Percentiles rank a stretch among this genome's conserved stretches.
Conservation (phyloP, 345 rosid species). For the Luvunga scandens region DNA sequence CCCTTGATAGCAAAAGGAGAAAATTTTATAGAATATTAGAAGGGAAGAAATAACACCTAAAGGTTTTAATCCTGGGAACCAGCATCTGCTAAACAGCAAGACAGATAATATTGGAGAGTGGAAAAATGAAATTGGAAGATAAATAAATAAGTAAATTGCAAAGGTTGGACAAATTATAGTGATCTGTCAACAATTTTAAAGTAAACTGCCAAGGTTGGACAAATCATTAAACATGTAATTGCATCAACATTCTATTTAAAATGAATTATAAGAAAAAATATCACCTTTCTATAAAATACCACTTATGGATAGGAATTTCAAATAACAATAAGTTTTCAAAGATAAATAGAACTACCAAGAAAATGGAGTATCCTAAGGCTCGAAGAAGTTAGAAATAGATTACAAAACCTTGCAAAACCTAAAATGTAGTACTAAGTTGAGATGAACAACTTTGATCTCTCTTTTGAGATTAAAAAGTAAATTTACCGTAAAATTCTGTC, state of each 20-base stretch:
- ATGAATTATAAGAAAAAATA: neutral
- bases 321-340: neutral
- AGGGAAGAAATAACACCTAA: neutral
- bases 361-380: neutral
- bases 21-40: no score
- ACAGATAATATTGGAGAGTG: neutral
- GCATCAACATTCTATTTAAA: neutral
- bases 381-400: neutral
- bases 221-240: neutral
- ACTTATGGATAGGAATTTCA: neutral
- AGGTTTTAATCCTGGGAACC: neutral
- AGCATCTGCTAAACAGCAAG: neutral
- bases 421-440: neutral
- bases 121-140: neutral
- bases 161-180: neutral
- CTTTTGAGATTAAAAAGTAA: conserved; percentile 6
- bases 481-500: conserved; percentile 78
- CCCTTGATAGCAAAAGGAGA: no score
- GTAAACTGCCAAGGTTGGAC: neutral
- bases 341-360: neutral
- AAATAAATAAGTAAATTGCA: neutral
- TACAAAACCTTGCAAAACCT: neutral
- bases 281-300: no score
- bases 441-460: conserved; percentile 1
- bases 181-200: neutral